Base-by-base conservation (phyloP, 31 red algal species). In the Asparagopsis taxiformis region DNA sequence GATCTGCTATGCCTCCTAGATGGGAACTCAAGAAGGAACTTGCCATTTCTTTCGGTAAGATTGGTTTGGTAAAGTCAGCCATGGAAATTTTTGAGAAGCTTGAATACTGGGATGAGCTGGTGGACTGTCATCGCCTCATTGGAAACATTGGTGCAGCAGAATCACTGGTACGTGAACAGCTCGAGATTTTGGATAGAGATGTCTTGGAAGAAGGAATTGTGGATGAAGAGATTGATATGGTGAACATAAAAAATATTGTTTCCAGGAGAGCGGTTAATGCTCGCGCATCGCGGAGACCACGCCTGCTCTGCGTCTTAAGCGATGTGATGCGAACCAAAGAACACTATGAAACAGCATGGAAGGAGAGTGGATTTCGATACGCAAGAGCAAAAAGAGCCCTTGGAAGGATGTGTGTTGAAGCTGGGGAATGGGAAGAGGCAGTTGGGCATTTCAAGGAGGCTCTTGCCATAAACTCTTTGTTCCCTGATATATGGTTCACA, bases 81-180 rank as follows among this genome's bases (percentile, higher is more conserved):
- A 90, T 94, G 79, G 85, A 86, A 51, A 89, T 98, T 20, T 94
- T 94, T 70, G 77, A 90, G 51, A 59, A 74, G 56, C 67, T 94
- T 26, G 85, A 94, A 39, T 80, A 77, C 39, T 94, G 91, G 85
- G 95, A 98, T 43, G 90, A 98, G 64, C 76, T 93, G 9, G 74
- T 98, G 17, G 95, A 98, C 49, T 98, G 95, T 57, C 87, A 94
- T 73, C 82, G 91, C 17, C 74, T 98, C n/a, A 91, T 93, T 43
- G 95, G 95, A 21, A 86, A 98, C 59, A 19, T 85, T 31, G 74
- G 77, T 20, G 55, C 59, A 71, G 95, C 95, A 2, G 77, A 92
- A 59, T 24, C 34, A 16, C 52, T 98, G 32, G 60, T 98, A 7
- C 69, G 67, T 52, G 55, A 86, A 49, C 79, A 79, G 38, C 77